These are phyloP conservation scores for Astragalus glycyphyllos DNA, from an alignment of 306 rosid genomes.

Conservation along the genomic window DNA sequence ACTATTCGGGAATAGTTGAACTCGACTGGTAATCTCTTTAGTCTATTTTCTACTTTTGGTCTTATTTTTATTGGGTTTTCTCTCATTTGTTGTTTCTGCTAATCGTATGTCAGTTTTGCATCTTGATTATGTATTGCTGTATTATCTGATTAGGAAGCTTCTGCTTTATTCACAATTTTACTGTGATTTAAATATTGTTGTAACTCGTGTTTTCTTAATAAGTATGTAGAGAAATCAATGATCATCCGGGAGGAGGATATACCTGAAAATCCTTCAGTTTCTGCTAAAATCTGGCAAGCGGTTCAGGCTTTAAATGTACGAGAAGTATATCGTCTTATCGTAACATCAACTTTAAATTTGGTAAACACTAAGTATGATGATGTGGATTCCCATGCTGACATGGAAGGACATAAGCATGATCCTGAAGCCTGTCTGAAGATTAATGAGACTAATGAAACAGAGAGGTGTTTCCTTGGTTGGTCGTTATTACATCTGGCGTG, in stretches of 20 bases:
- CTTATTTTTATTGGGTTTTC: neutral
- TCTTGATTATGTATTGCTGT: constrained; percentile 23
- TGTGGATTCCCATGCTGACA: constrained; percentile 54
- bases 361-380: constrained; percentile 68
- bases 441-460: constrained; percentile 53
- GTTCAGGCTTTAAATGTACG: constrained; percentile 62
- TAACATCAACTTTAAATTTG: constrained; percentile 58
- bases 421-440: constrained; percentile 61
- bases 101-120: constrained; percentile 30
- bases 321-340: constrained; percentile 79
- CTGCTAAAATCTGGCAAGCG: constrained; percentile 75
- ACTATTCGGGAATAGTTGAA: constrained; percentile 6
- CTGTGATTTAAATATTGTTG: constrained; percentile 20
- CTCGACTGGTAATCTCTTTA: constrained; percentile 13
- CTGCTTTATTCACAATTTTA: constrained; percentile 26
- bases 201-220: constrained; percentile 42
- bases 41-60: neutral
- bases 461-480: constrained; percentile 75
- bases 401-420: constrained; percentile 56
- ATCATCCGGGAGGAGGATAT: constrained; percentile 59
- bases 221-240: constrained; percentile 85
- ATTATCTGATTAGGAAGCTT: constrained; percentile 37
- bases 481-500: constrained; percentile 92
- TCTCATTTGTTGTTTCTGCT: neutral
- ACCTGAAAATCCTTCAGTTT: constrained; percentile 52